A percentile compares a stretch with the other conserved stretches of the same genome.
These are phyloP conservation scores for Ananas comosus DNA, from an alignment of 176 grass and related monocot species.

Conservation along the genomic window DNA sequence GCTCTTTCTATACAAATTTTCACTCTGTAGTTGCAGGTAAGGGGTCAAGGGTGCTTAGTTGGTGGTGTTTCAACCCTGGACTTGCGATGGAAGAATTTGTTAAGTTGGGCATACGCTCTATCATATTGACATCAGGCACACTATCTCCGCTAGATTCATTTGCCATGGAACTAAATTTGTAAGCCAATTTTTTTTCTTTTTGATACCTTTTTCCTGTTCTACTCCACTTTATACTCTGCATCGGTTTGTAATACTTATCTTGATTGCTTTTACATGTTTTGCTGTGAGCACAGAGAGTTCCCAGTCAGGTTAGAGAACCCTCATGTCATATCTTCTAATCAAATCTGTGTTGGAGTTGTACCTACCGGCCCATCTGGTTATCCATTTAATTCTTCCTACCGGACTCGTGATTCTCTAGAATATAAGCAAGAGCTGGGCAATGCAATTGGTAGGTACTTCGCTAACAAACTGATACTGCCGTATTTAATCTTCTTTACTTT, in stretches of 20 bases:
- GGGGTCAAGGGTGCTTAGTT: slow-evolving; percentile 76
- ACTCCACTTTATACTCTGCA: background rate
- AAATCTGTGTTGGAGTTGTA: slow-evolving; percentile 89
- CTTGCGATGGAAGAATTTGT: slow-evolving; percentile 91
- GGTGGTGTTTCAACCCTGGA: slow-evolving; percentile 99
- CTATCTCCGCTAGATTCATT: slow-evolving; percentile 89
- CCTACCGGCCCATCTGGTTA: slow-evolving; percentile 81
- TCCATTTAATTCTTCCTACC: slow-evolving; percentile 89
- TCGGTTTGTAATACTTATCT: slow-evolving; percentile 9
- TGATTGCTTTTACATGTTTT: slow-evolving; percentile 18
- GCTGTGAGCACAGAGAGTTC: slow-evolving; percentile 59
- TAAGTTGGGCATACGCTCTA: slow-evolving; percentile 67
- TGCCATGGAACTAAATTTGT: slow-evolving; percentile 93
- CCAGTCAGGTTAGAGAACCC: slow-evolving; percentile 95
- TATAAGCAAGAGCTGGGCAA: slow-evolving; percentile 96
- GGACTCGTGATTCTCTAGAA: slow-evolving; percentile 62
- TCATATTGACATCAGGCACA: slow-evolving; percentile 98
- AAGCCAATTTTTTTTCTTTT: slow-evolving; percentile 6
- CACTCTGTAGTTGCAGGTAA: slow-evolving; percentile 47
- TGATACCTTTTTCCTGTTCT: background rate
- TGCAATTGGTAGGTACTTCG: slow-evolving; percentile 53
- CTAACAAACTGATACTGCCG: background rate
- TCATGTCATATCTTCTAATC: slow-evolving; percentile 83
- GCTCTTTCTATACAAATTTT: slow-evolving; percentile 13
- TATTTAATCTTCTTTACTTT: background rate